Evolutionary conservation across 2,329 filamentous ascomycete species (phyloP), one percentile per base, ranked within the genome.

Genomic region (Magnaporthales sp.): DNA sequence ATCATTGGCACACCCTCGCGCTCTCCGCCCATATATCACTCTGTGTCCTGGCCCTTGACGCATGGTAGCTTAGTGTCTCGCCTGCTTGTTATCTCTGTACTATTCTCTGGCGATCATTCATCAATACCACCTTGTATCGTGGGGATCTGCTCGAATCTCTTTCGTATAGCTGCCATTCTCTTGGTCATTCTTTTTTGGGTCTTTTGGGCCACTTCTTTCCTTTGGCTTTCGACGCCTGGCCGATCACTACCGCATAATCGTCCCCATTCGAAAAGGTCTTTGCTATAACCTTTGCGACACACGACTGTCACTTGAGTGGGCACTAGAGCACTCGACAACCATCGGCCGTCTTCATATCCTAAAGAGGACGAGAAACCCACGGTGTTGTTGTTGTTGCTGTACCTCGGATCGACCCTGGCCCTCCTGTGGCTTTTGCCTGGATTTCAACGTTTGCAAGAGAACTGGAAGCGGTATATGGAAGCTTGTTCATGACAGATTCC

Each of bases 21-120:
- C 74, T 75, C 75, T 76, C 56, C 77, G 79, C 79, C 75, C 76
- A 73, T 72, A 73, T 71, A 72, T 71, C 70, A 46, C 38, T 46
- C 38, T 7, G 19, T n/a, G 38, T 46, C 38, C 38, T 19, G 38
- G 38, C 15, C 38, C 38, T 46, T 46, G 38, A n/a, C 38, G 15
- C 38, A 46, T 46, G 19, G 5, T 46, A 13, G 38, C 38, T 46
- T 19, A 46, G 19, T n/a, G n/a, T 46, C 38, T 46, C 15, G 38
- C 38, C 38, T 46, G 38, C 38, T 46, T 46, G 38, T 46, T 19
- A 19, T 46, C 38, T 38, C 32, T 46, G 19, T 46, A 7, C 38
- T 46, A 13, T 46, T 46, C 19, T 46, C 38, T 19, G 38, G 38
- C 38, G 38, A 46, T 46, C 38, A 19, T n/a, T 19, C 8, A 46